phyloP scores from a whole-genome alignment of 768 basidiomycete genomes.

The Phlebiopsis gigantea region DNA sequence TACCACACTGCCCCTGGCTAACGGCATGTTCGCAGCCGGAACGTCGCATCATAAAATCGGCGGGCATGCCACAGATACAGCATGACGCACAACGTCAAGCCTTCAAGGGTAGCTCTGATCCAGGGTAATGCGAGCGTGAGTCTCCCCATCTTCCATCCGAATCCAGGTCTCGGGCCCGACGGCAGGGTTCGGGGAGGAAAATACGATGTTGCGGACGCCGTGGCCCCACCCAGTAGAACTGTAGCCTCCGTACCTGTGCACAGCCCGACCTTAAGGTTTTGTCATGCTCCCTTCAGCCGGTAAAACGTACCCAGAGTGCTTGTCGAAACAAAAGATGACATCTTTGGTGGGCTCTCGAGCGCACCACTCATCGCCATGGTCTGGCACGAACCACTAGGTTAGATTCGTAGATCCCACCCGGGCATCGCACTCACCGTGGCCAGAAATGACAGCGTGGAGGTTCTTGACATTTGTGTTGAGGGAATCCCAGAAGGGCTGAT shows the following conservation, averaged over 20 bases:
- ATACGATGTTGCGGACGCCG: conserved; percentile 61
- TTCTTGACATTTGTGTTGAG: conserved; percentile 57
- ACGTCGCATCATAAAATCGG: too few species aligned
- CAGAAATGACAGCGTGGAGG: conserved; percentile 61
- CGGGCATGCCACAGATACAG: not conserved
- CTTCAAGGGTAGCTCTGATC: conserved; percentile 32
- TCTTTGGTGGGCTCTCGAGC: conserved; percentile 55
- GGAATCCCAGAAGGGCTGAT: conserved; percentile 58
- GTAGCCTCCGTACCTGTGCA: conserved; percentile 61
- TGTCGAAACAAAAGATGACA: conserved; percentile 71
- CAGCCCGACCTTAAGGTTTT: not conserved
- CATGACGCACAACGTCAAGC: not conserved
- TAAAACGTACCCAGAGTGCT: conserved; percentile 59
- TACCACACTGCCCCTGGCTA: too few species aligned
- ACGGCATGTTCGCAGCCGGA: too few species aligned
- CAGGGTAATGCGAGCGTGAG: conserved; percentile 47
- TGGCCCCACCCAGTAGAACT: conserved; percentile 48
- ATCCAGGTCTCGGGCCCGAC: conserved; percentile 58
- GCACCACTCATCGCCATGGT: conserved; percentile 81
- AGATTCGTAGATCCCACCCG: not conserved
- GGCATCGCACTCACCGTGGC: conserved; percentile 46
- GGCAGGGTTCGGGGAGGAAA: conserved; percentile 43
- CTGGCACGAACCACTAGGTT: conserved; percentile 27
- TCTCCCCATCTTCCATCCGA: conserved; percentile 53
- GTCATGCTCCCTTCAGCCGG: not conserved